Evolutionary conservation across 371 early-diverging fungal genomes (phyloP).

Genomic region (Mortierella sp.): DNA sequence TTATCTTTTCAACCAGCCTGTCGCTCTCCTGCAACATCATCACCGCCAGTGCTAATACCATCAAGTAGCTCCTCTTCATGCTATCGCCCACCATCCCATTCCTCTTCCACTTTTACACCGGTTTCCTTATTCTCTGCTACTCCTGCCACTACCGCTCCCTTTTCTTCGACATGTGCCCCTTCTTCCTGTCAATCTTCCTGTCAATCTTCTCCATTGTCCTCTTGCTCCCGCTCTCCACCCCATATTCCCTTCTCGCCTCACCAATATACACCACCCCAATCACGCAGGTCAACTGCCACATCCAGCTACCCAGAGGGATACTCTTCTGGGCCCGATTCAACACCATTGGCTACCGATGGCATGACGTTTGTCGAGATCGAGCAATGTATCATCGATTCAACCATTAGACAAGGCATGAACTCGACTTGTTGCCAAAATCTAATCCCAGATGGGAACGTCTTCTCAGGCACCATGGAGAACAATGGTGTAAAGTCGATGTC

Average conservation of each 20-base stretch:
- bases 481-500: not conserved
- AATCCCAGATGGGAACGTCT: conserved; percentile 15
- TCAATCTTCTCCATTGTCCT: not conserved
- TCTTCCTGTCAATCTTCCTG: conserved; percentile 3
- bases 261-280: too few species aligned
- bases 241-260: not conserved
- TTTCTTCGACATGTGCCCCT: not conserved
- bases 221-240: not conserved
- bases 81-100: not conserved
- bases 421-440: conserved; percentile 37
- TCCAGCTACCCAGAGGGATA: not conserved
- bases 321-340: not conserved
- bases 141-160: not conserved
- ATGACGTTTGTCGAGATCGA: conserved; percentile 15
- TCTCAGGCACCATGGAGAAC: not conserved
- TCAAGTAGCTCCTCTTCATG: not conserved
- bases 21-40: not conserved
- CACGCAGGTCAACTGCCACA: too few species aligned
- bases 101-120: conserved; percentile 1
- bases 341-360: not conserved
- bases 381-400: conserved; percentile 35
- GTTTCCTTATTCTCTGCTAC: not conserved
- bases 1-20: not conserved
- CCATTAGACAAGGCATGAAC: conserved; percentile 21
- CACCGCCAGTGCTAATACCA: not conserved